Conservation (phyloP, 345 rosid genomes). For the Brassica carinata region DNA sequence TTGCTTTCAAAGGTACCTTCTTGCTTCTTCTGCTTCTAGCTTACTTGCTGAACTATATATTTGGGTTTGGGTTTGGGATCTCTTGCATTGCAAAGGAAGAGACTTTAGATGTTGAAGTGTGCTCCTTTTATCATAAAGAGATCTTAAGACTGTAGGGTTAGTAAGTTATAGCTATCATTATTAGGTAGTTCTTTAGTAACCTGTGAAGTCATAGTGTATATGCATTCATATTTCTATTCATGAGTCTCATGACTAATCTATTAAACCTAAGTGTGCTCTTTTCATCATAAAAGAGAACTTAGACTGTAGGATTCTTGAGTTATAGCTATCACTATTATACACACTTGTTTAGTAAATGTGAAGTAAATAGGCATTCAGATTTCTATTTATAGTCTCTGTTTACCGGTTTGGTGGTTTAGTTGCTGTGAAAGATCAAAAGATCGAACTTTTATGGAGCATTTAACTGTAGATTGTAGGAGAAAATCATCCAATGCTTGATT, state of each 20-base stretch:
- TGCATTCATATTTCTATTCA: no score
- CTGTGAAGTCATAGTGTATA: no score
- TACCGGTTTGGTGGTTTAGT: conserved; percentile 7
- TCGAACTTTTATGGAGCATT: conserved; percentile 2
- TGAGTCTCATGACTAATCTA: no score
- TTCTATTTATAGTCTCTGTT: conserved; percentile 1
- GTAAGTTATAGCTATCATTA: no score
- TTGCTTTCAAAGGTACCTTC: conserved; percentile 69
- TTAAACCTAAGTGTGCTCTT: not conserved
- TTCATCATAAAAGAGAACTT: not conserved
- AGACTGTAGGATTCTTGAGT: not conserved
- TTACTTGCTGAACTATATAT: not conserved
- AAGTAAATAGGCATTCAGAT: conserved; percentile 3
- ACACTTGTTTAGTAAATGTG: not conserved
- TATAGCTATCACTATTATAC: not conserved
- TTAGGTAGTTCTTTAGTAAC: no score
- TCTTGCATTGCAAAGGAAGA: not conserved
- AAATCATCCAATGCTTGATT: not conserved
- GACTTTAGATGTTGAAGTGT: conserved; percentile 1
- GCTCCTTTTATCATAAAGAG: not conserved
- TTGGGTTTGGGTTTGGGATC: not conserved
- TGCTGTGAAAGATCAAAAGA: not conserved
- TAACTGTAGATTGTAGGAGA: not conserved
- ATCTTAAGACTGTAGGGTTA: not conserved
- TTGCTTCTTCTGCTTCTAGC: not conserved